Evolutionary conservation across 2,329 filamentous ascomycete genomes (phyloP), one percentile per base, ranked within the genome.

Genomic region (Aspergillus sergii): DNA sequence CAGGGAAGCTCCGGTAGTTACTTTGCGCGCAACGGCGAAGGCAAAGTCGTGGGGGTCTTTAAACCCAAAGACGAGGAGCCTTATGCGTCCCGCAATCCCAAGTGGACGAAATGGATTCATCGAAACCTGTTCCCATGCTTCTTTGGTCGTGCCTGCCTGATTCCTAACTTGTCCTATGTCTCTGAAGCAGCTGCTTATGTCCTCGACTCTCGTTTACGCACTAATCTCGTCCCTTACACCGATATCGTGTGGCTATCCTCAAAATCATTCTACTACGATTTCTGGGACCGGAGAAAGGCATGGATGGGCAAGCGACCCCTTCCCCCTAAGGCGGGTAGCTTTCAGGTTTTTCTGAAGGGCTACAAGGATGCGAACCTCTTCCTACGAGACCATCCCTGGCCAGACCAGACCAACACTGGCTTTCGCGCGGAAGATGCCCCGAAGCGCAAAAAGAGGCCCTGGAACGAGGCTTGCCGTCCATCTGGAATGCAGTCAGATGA

Each of bases 41-140:
- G 95, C 58, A 97, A 96, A 81, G 92, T 97, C 19, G 93, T 99
- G 4, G 95, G 94, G 41, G 95, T 99, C 5, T 99, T 99, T 82
- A 99, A 99, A 78, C 95, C 95, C 48, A 99, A 99, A 80, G 95
- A 99, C 71, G 95, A 99, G 80, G 96, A 99, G 78, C 95, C 95
- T 0, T 99, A 97, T 75, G 95, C 95, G 1, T 95, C 92, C 36
- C 91, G 93, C 70, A 99, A 99, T 75, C 95, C 95, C 7, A 99
- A 99, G 78, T 98, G 94, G 94, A 98, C 96, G 71, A 99, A 99
- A 80, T 99, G 95, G 95, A 94, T 99, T 81, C 95, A 99, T 78
- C 86, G 95, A 67, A 99, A 99, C 76, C 77, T 99, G 68, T 98
- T 99, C 71, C 95, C 95, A 10, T 99, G 96, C 81, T 97, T 92